These are phyloP conservation scores for Artemisia argyi DNA, from an alignment of 129 eudicot genomes.

Conservation along the genomic window DNA sequence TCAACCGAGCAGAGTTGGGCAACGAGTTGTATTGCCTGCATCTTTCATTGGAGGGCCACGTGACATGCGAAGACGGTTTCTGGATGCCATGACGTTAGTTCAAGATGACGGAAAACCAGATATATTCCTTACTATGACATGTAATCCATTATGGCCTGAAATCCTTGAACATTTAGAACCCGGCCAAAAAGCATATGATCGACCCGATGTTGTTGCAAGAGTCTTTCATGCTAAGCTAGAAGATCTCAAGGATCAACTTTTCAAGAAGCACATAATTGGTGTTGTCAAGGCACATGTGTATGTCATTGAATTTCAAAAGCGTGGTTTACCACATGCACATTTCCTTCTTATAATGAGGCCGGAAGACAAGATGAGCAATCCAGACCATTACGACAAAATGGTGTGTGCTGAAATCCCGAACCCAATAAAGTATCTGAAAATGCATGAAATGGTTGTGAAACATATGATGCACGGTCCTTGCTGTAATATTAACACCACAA, in stretches of 20 bases:
- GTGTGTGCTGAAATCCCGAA: too few relatives aligned
- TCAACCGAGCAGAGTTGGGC: slow-evolving; percentile 14
- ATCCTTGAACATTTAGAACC: slow-evolving; percentile 3
- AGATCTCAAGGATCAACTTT: background rate
- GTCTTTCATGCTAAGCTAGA: slow-evolving; percentile 18
- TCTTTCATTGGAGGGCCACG: slow-evolving; percentile 37
- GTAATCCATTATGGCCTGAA: slow-evolving; percentile 27
- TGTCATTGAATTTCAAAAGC: too few relatives aligned
- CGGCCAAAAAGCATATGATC: slow-evolving; percentile 17
- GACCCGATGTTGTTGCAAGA: slow-evolving; percentile 26
- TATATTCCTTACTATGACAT: slow-evolving; percentile 40
- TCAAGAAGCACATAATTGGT: background rate
- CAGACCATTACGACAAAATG: too few relatives aligned
- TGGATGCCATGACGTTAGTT: slow-evolving; percentile 34
- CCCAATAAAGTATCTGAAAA: too few relatives aligned
- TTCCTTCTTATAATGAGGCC: too few relatives aligned
- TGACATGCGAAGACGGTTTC: slow-evolving; percentile 25
- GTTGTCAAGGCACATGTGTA: background rate
- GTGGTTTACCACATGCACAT: too few relatives aligned
- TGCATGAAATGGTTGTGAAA: too few relatives aligned
- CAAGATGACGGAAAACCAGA: slow-evolving; percentile 26
- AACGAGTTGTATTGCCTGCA: slow-evolving; percentile 23
- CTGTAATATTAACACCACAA: too few relatives aligned
- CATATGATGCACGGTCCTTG: too few relatives aligned
- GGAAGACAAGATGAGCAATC: too few relatives aligned